These are phyloP conservation scores for Dothistroma pini DNA, from an alignment of 2,329 filamentous ascomycete species.

Conservation along the genomic window DNA sequence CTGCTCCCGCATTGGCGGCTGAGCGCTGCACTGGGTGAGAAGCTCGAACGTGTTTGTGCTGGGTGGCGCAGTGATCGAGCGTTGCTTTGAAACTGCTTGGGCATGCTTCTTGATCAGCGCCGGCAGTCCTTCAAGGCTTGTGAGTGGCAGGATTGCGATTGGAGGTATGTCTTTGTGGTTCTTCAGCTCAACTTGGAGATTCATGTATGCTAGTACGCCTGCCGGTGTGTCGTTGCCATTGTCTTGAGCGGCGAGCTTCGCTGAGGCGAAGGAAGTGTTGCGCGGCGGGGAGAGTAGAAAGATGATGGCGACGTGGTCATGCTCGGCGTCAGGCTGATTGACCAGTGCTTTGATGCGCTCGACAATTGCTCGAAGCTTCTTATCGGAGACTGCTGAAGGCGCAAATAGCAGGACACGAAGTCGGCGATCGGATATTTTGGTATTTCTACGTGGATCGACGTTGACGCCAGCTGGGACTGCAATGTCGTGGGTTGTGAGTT, in stretches of 20 bases:
- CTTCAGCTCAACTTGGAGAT: constrained; percentile 29
- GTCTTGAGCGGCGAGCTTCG: constrained; percentile 4
- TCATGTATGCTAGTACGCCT: constrained; percentile 26
- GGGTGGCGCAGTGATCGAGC: neutral
- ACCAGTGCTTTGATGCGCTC: constrained; percentile 33
- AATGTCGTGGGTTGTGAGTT: constrained; percentile 39
- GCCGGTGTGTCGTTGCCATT: constrained; percentile 1
- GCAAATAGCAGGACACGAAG: constrained; percentile 35
- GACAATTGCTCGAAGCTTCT: constrained; percentile 23
- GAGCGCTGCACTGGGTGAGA: constrained; percentile 26
- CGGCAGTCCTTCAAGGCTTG: constrained; percentile 21
- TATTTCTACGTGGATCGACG: constrained; percentile 11
- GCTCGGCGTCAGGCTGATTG: constrained; percentile 28
- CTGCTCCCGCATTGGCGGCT: constrained; percentile 24
- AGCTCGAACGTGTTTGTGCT: constrained; percentile 20
- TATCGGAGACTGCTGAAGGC: constrained; percentile 20
- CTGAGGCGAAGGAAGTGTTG: constrained; percentile 16
- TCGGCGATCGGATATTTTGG: constrained; percentile 8
- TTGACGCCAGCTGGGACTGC: constrained; percentile 25
- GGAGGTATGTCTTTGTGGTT: constrained; percentile 16
- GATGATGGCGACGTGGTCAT: constrained; percentile 28
- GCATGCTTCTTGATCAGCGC: constrained; percentile 21
- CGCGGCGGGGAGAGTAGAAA: constrained; percentile 29
- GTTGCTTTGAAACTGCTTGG: neutral
- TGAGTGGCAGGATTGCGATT: constrained; percentile 30